Base-by-base conservation (phyloP, 1,284 basidiomycete species). In the Ganoderma boninense region DNA sequence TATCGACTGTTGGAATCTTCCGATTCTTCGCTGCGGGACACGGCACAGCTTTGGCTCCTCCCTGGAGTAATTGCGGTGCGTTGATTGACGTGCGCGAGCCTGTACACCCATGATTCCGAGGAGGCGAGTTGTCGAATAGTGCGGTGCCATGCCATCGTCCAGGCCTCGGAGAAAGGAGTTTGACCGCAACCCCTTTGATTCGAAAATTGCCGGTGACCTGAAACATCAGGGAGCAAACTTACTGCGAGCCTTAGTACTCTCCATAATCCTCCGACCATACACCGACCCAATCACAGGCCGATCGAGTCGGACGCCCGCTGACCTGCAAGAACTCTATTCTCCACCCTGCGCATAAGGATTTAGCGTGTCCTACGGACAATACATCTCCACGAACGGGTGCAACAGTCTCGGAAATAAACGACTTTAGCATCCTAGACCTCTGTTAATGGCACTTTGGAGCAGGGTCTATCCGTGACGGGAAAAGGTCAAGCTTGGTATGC, bases 41-140 rank as follows among this genome's bases (percentile, higher is more conserved):
- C 23, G 60, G 40, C 38, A 16, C 72, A 73, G 72, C 72, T 67
- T 71, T 73, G 40, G 46, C 54, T 52, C 46, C 42, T 29, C 49
- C 54, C 59, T 59, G 23, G 62, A 40, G 52, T 42, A 49, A 70
- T 62, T 67, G 69, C 72, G 62, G 69, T 73, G 72, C 69, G 62
- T 63, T 67, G 69, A 73, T 71, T 69, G 72, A 73, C 72, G 60
- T 62, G 60, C 60, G 40, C 11, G 60, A 26, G 60, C 44, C 62
- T 29, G 16, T 54, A 40, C 46, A 54, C 49, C 23, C 29, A 29
- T 38, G 35, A 23, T 35, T n/a, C 46, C 40, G 29, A 20, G 26
- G 13, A 13, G 23, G 49, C 23, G 49, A 54, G 23, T 54, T 54
- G 49, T 6, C 11, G 49, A 54, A 23, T 52, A 23, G n/a, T n/a